Base-by-base conservation (phyloP, 139 green algal genomes). In the Chlamydomonas incerta region DNA sequence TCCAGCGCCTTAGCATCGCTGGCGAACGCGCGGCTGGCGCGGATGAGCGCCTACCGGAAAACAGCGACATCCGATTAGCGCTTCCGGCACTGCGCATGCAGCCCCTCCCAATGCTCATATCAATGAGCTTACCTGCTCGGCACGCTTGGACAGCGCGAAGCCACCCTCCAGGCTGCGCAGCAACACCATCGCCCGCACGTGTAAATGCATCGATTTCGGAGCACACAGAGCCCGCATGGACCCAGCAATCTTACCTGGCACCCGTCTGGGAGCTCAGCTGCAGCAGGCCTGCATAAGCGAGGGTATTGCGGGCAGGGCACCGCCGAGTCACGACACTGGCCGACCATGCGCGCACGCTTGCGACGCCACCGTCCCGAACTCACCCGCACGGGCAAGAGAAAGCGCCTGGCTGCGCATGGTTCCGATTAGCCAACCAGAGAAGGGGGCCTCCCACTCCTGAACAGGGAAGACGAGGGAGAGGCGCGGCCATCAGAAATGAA, bases 1-100 rank as follows among this genome's bases (percentile, higher is more conserved):
- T 89, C 88, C 46, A 92, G 79, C 5, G 77, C 68, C 89, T 92
- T 92, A 34, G 89, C 79, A 50, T 90, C 89, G n/a, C 86, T 74
- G 46, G 89, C 86, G 73, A 86, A 90, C 20, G 55, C 74, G 35
- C 74, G 74, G 58, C 15, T 74, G n/a, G 47, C 41, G 72, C 69
- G 81, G 15, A 80, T 57, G 52, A 87, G 72, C 33, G 35, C 81
- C 81, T 87, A 67, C 63, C 52, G 41, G 41, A 50, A 50, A 50
- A 70, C 11, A 52, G 6, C 52, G 15, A 62, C 35, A 17, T 63
- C 26, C 74, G 52, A 81, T 69, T 69, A 50, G 41, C 5, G 55
- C 74, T 81, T 81, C 55, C 74, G 74, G 74, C 74, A 81, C 24
- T 29, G 55, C 18, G 15, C 21, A 26, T 63, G 21, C 20, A 23